Percentiles rank a stretch among this genome's conserved stretches.
phyloP scores from a whole-genome alignment of 139 green algal genomes.

The Pleodorina starrii region DNA sequence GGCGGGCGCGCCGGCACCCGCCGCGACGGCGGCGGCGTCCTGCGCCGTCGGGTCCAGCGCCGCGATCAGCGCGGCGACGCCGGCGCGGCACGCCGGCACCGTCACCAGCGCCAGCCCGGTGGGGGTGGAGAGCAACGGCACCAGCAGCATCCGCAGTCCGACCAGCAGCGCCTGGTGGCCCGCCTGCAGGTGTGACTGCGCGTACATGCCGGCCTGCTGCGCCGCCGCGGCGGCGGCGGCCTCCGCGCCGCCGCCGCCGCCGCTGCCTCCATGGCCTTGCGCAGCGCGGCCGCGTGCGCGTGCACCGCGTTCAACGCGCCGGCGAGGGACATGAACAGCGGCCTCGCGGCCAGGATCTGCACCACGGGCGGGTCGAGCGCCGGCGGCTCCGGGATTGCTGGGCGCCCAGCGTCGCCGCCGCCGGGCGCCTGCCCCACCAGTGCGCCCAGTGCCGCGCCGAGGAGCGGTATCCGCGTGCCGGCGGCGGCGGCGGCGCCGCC shows the following conservation, averaged over 20 bases:
- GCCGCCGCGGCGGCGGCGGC: not conserved
- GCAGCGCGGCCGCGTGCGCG: not conserved
- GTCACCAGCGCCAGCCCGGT: constrained; percentile 21
- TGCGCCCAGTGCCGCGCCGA: not conserved
- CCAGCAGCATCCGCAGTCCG: constrained; percentile 24
- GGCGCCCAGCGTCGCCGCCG: not conserved
- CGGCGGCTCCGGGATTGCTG: constrained; percentile 13
- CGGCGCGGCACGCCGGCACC: not conserved
- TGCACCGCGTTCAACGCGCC: not conserved
- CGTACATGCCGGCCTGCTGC: constrained; percentile 9
- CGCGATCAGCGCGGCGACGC: not conserved
- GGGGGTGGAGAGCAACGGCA: constrained; percentile 20
- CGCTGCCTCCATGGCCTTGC: not conserved
- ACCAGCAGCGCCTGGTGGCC: not conserved
- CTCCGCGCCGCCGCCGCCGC: not conserved
- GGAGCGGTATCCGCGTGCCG: constrained; percentile 10
- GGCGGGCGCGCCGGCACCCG: not conserved
- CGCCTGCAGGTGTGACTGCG: not conserved
- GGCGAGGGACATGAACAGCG: not conserved
- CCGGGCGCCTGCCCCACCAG: not conserved
- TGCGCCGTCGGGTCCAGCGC: constrained; percentile 7
- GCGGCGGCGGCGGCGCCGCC: too few species aligned
- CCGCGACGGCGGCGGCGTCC: constrained; percentile 1
- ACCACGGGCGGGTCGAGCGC: constrained; percentile 1
- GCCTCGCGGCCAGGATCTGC: constrained; percentile 21